Evolutionary conservation across 371 early-diverging fungal genomes (phyloP).

Genomic region (Mortierella sp.): DNA sequence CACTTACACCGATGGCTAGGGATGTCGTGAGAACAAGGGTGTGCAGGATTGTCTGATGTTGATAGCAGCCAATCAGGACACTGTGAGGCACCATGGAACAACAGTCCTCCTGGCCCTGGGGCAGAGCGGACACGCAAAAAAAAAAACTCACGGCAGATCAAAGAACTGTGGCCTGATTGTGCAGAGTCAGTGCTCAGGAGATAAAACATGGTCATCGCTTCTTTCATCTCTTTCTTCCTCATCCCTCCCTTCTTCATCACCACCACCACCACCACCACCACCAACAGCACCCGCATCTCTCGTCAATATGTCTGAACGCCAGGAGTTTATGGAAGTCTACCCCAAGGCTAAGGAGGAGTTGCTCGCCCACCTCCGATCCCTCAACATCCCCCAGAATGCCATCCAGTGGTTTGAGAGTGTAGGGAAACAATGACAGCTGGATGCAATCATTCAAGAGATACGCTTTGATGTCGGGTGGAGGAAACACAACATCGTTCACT

Average conservation of each 20-base stretch:
- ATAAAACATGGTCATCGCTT: no score
- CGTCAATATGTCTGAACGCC: constrained; percentile 61
- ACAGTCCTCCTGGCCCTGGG: background rate
- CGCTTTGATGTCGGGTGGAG: no score
- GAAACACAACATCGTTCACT: background rate
- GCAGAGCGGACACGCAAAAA: background rate
- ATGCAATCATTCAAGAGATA: no score
- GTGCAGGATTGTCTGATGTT: constrained; percentile 19
- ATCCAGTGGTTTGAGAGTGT: constrained; percentile 76
- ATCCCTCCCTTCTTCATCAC: background rate
- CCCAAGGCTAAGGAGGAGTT: constrained; percentile 69
- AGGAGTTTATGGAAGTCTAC: constrained; percentile 70
- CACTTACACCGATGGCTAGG: background rate
- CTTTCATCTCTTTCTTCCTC: constrained; percentile 3
- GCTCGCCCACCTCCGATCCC: constrained; percentile 68
- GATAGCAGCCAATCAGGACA: constrained; percentile 20
- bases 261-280: constrained; percentile 6
- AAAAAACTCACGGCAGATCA: no score
- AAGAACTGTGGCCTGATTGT: background rate
- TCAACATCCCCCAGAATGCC: constrained; percentile 80
- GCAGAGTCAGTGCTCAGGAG: no score
- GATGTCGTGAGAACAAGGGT: background rate
- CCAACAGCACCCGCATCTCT: background rate
- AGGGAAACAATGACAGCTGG: background rate
- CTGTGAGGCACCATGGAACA: no score